Conservation (phyloP, 2,329 filamentous ascomycete species). For the Dryadomyces sulphureus region DNA sequence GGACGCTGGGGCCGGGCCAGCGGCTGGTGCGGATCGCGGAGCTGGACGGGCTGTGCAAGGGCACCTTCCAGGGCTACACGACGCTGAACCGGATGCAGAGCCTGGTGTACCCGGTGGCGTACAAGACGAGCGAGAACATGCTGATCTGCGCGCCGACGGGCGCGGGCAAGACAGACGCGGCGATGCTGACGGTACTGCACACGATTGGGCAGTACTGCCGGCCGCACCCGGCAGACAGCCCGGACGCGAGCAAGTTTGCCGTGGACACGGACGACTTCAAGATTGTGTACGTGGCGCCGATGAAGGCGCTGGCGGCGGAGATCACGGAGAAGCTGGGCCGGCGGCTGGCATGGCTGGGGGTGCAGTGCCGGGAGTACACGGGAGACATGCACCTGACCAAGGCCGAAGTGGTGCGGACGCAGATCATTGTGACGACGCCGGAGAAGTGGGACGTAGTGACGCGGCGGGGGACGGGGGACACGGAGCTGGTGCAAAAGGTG, state of each 20-base stretch:
- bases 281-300: slow-evolving; percentile 95
- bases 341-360: slow-evolving; percentile 81
- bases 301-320: slow-evolving; percentile 96
- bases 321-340: slow-evolving; percentile 90
- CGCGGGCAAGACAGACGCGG: slow-evolving; percentile 97
- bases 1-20: slow-evolving; percentile 55
- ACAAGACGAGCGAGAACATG: slow-evolving; percentile 96
- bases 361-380: slow-evolving; percentile 85
- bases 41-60: slow-evolving; percentile 75
- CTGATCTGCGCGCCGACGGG: slow-evolving; percentile 94
- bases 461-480: slow-evolving; percentile 91
- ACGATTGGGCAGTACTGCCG: slow-evolving; percentile 72
- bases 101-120: slow-evolving; percentile 85
- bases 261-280: slow-evolving; percentile 87
- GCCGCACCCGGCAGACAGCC: slow-evolving; percentile 65
- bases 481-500: slow-evolving; percentile 94
- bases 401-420: slow-evolving; percentile 84
- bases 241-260: slow-evolving; percentile 59
- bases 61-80: slow-evolving; percentile 92
- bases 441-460: slow-evolving; percentile 99
- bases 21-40: slow-evolving; percentile 66
- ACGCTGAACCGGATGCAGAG: slow-evolving; percentile 96
- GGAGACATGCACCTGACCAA: slow-evolving; percentile 99
- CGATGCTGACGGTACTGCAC: slow-evolving; percentile 90
- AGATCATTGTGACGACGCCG: slow-evolving; percentile 96